Conservation (phyloP, 768 basidiomycete species). For the Lactarius psammicola region DNA sequence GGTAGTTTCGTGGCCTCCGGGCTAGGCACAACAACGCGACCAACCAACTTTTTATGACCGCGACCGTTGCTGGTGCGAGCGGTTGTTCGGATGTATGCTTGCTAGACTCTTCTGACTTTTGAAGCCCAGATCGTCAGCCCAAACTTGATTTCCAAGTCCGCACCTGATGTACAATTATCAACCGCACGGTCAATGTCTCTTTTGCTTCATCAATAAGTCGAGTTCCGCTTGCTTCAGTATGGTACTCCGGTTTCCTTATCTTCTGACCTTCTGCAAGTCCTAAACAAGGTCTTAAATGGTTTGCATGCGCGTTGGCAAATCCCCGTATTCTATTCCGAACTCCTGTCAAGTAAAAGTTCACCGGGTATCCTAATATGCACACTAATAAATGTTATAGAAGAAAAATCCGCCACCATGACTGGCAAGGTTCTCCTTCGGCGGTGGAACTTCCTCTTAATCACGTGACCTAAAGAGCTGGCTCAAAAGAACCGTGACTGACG, state of each 20-base stretch:
- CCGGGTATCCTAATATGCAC: neutral
- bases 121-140: neutral
- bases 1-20: neutral
- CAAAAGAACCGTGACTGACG: no score
- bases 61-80: no score
- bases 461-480: no score
- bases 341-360: neutral
- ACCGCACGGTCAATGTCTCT: neutral
- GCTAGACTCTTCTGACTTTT: neutral
- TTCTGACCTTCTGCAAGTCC: neutral
- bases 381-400: neutral
- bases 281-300: neutral
- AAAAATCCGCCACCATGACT: neutral
- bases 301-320: neutral
- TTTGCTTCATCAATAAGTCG: neutral
- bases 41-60: neutral
- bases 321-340: neutral
- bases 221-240: neutral
- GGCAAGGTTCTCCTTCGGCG: no score
- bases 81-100: neutral
- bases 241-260: neutral
- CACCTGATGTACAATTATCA: neutral
- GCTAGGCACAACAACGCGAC: neutral
- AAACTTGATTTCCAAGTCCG: neutral
- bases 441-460: no score